Evolutionary conservation across 2,329 filamentous ascomycete genomes (phyloP), one percentile per base, ranked within the genome.

Genomic region (Trichoderma brevicompactum): DNA sequence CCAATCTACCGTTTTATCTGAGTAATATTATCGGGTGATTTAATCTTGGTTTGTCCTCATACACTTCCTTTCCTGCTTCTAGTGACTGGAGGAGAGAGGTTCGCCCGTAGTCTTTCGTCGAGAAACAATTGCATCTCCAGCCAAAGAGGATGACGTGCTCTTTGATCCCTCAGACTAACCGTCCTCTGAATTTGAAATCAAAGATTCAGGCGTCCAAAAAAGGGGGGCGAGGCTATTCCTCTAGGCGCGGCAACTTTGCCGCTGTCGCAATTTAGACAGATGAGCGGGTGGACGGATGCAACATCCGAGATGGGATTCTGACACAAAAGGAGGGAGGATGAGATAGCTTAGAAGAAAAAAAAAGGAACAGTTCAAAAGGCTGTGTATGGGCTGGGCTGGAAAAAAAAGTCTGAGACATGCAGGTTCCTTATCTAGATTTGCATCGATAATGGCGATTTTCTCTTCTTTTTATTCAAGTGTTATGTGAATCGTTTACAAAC

Each of bases 401-500:
- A 17, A 34, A 46, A 17, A 17, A 34, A 46, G 54, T 58, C 54
- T 58, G 40, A 58, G 54, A 58, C 54, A 58, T 15, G 3, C 28
- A 58, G 54, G 23, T 0, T 58, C 9, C 41, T 44, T 46, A 58
- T 58, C 54, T 56, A 17, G 23, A 44, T 34, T 23, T 13, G 23
- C 17, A 19, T 32, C 7, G n/a, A 23, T 40, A 19, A 6, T 10
- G 19, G 50, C 15, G 13, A 23, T 40, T 17, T 17, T 23, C 50
- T 54, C 2, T 56, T 19, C 2, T 34, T n/a, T 13, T 41, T 41
- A 13, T 58, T 17, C 5, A 9, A 55, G 15, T 17, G 34, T 46
- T 58, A 58, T 34, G 54, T 44, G 10, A 46, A 58, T 58, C 15
- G n/a, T 58, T 58, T 58, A 58, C 54, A 58, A 58, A 58, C 15